Percentiles rank a stretch among this genome's conserved stretches.
Evolutionary conservation across 2,329 filamentous ascomycete species (phyloP).

Genomic region (Aspergillus sergii): DNA sequence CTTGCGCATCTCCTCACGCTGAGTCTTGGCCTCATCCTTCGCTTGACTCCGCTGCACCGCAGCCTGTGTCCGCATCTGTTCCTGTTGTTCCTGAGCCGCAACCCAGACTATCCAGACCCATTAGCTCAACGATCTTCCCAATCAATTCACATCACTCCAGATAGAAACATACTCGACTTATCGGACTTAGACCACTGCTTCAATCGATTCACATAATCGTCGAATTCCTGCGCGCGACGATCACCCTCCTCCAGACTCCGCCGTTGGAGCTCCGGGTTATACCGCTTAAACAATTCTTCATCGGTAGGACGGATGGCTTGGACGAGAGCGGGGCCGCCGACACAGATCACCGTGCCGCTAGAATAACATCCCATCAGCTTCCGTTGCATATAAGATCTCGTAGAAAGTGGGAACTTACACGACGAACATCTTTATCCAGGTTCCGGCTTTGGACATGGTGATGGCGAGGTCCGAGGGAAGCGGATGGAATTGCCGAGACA

Average conservation of each 20-base stretch:
- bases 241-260: slow-evolving; percentile 78
- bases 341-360: slow-evolving; percentile 71
- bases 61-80: slow-evolving; percentile 29
- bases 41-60: slow-evolving; percentile 27
- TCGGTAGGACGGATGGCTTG: slow-evolving; percentile 74
- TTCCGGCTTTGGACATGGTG: slow-evolving; percentile 49
- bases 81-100: slow-evolving; percentile 41
- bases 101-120: slow-evolving; percentile 38
- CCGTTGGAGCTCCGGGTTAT: slow-evolving; percentile 93
- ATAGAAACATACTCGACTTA: slow-evolving; percentile 70
- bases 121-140: background rate
- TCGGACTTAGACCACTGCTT: slow-evolving; percentile 90
- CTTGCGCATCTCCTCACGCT: slow-evolving; percentile 44
- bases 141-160: background rate
- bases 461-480: slow-evolving; percentile 6
- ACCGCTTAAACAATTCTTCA: slow-evolving; percentile 85
- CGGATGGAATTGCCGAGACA: background rate
- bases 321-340: slow-evolving; percentile 85
- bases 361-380: slow-evolving; percentile 9
- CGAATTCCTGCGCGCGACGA: slow-evolving; percentile 80
- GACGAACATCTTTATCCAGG: slow-evolving; percentile 68
- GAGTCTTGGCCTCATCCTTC: slow-evolving; percentile 36
- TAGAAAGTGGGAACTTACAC: slow-evolving; percentile 55
- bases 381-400: too few species aligned
- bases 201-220: slow-evolving; percentile 79